Base-by-base conservation (phyloP, 805 yeast species). In the Candida anglica region DNA sequence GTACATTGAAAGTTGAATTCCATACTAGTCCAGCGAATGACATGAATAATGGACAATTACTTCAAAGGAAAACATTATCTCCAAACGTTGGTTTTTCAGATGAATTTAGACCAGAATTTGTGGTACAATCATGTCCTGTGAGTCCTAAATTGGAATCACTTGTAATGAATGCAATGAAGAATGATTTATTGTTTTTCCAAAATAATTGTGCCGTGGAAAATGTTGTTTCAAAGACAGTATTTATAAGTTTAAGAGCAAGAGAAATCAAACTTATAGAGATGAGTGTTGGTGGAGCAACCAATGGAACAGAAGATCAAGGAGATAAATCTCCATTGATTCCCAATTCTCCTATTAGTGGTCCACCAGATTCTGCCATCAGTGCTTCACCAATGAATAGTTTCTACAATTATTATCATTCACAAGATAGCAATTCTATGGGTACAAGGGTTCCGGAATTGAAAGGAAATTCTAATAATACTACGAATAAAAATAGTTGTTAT, bases 101-200 rank as follows among this genome's bases (percentile, higher is more conserved):
- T 18, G 75, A 72, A 38, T 75, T 63, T 41, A 50, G 77, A 27
- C 74, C 78, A 0, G 80, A 75, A 42, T 75, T 69, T 43, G 51
- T 58, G 10, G 40, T 75, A 18, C 84, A 77, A 49, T 75, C 79
- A 7, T 73, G 79, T 45, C 80, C 79, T 1, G 53, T 66, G 11
- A 58, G 64, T 15, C 63, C 71, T 10, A 74, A 75, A 36, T 52
- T 76, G 6, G 81, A 77, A 40, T 52, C 63, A 6, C 73, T 67
- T 33, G 65, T 77, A 8, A 50, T 66, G 10, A 52, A 52, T 21
- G 57, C 77, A 10, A 77, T 77, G 82, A 75, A 71, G 43, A 65
- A 63, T 37, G 81, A 76, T 43, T 48, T 77, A 34, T 47, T 65
- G 26, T 66, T 64, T 38, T 61, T 56, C 39, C 71, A 63, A 34